Conservation (phyloP, 164 flowering plant species). For the Warburgia ugandensis region DNA sequence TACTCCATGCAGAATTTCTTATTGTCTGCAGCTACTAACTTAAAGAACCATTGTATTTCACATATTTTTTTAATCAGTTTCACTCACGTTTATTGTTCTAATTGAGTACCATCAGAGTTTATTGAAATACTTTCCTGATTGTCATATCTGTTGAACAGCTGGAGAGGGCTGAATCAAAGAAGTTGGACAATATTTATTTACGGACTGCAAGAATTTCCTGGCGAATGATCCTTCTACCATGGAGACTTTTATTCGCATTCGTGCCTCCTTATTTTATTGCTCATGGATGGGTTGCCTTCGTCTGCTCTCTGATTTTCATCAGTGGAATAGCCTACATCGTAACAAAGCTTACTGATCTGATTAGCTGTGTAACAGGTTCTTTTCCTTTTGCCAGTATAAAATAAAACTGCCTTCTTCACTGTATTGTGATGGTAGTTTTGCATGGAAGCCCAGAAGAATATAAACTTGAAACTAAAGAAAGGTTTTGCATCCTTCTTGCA, state of each 20-base stretch:
- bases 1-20: no score
- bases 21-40: no score
- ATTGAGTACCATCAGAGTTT: no score
- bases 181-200: constrained; percentile 28
- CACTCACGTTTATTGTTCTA: no score
- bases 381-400: not conserved
- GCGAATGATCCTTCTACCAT: constrained; percentile 59
- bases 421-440: not conserved
- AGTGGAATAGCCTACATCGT: constrained; percentile 77
- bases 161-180: constrained; percentile 47
- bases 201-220: constrained; percentile 42
- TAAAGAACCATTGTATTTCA: no score
- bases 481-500: constrained; percentile 22
- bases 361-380: constrained; percentile 90
- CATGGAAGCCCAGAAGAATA: not conserved
- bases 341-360: constrained; percentile 68
- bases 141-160: constrained; percentile 34
- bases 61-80: no score
- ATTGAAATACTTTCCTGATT: constrained; percentile 8
- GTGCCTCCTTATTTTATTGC: constrained; percentile 77
- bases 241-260: constrained; percentile 81
- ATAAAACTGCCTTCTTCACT: not conserved
- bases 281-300: constrained; percentile 91
- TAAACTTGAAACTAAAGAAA: no score
- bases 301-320: constrained; percentile 72